phyloP scores from a whole-genome alignment of 2,329 filamentous ascomycete species.

The Penicillium sp. region DNA sequence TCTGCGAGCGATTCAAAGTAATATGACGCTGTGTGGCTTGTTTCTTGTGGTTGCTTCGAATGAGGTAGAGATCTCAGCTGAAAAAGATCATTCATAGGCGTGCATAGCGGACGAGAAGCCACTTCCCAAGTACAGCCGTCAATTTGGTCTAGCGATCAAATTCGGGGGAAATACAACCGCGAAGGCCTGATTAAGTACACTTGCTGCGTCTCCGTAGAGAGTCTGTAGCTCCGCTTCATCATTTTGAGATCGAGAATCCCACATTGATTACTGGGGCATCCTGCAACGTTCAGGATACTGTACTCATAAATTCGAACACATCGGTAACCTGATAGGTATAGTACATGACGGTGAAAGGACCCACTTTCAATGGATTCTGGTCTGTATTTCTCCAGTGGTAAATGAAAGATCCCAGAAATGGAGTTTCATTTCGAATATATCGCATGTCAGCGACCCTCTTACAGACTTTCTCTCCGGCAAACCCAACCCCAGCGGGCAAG shows the following conservation, averaged over 20 bases:
- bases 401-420: too few species aligned
- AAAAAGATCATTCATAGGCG: not conserved
- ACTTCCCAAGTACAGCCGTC: not conserved
- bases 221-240: not conserved
- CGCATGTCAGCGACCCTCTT: not conserved
- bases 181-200: not conserved
- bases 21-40: not conserved
- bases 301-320: too few species aligned
- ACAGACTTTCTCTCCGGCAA: not conserved
- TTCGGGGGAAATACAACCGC: not conserved
- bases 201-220: not conserved
- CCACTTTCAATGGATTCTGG: too few species aligned
- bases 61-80: not conserved
- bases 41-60: not conserved
- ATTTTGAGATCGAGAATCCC: not conserved
- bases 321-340: too few species aligned
- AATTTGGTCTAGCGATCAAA: not conserved
- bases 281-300: not conserved
- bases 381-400: too few species aligned
- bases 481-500: not conserved
- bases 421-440: too few species aligned
- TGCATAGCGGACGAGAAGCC: not conserved
- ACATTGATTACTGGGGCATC: not conserved
- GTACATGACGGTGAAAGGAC: too few species aligned
- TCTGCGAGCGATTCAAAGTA: not conserved